Conservation (phyloP, 1,284 basidiomycete genomes). For the Ceratorhiza oryzae-sativae region DNA sequence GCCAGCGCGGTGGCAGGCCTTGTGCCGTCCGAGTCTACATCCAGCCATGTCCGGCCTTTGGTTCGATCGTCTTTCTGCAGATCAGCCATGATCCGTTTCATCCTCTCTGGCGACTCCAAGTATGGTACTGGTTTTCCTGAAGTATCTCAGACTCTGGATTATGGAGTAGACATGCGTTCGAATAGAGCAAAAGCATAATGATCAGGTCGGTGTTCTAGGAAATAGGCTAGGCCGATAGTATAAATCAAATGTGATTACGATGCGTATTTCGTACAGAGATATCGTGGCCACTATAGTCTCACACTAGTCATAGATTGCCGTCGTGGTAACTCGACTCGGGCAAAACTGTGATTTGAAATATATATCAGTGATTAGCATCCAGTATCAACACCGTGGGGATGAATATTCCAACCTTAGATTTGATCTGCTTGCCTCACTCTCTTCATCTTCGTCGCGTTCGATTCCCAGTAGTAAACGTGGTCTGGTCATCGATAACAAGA, state of each 20-base stretch:
- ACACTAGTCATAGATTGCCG: neutral
- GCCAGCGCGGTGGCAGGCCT: constrained; percentile 40
- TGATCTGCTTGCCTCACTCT: neutral
- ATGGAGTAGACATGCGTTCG: constrained; percentile 44
- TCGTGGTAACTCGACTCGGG: neutral
- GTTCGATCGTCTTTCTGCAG: constrained; percentile 42
- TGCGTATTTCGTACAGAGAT: neutral
- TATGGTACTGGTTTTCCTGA: constrained; percentile 49
- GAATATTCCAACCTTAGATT: neutral
- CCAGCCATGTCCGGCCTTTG: constrained; percentile 44
- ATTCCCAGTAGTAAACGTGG: neutral
- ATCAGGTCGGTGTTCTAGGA: neutral
- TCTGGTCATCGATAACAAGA: neutral
- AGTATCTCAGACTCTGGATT: constrained; percentile 51
- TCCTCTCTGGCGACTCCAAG: constrained; percentile 50
- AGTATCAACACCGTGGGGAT: neutral
- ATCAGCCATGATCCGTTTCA: constrained; percentile 46
- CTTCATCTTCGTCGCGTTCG: neutral
- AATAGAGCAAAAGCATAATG: constrained; percentile 23
- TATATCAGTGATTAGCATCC: neutral
- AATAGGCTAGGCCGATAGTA: neutral
- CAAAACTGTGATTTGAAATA: neutral
- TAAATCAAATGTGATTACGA: neutral
- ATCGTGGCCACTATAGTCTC: neutral
- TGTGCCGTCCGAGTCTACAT: constrained; percentile 37